phyloP scores from a whole-genome alignment of 345 rosid species.

The Carallia brachiata region DNA sequence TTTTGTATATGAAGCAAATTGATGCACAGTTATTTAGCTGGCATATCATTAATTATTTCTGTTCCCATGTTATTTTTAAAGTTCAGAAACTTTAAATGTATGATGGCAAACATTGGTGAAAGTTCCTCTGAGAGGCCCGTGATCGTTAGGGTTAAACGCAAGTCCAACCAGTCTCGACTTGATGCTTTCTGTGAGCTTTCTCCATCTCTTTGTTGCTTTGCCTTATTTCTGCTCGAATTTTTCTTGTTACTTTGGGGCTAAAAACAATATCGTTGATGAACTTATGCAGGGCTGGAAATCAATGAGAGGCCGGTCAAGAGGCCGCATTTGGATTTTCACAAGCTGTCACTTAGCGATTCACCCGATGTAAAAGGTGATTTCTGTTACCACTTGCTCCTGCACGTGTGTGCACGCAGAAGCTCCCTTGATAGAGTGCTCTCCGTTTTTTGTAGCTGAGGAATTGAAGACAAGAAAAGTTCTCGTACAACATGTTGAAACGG shows the following conservation, averaged over 20 bases:
- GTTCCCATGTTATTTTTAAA: too few species aligned
- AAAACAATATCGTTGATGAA: background rate
- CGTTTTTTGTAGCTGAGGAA: constrained; percentile 34
- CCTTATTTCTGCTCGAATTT: too few species aligned
- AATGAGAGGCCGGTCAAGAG: constrained; percentile 72
- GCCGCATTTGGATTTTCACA: constrained; percentile 48
- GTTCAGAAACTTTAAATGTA: constrained; percentile 4
- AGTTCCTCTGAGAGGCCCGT: constrained; percentile 18
- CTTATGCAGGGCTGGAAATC: constrained; percentile 68
- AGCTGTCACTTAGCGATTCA: constrained; percentile 49
- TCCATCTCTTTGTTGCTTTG: background rate
- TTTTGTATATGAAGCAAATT: too few species aligned
- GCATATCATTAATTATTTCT: too few species aligned
- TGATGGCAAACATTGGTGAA: constrained; percentile 16
- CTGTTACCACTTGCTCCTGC: background rate
- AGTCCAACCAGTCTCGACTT: constrained; percentile 20
- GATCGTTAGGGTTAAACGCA: constrained; percentile 35
- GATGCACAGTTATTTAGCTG: too few species aligned
- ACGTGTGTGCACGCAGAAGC: too few species aligned
- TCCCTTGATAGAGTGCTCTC: background rate
- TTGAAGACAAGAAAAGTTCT: constrained; percentile 48
- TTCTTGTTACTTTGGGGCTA: background rate
- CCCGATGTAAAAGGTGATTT: constrained; percentile 36
- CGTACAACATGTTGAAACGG: constrained; percentile 70
- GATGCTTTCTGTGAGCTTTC: constrained; percentile 24